Base-by-base conservation (phyloP, 1,284 basidiomycete genomes). In the Boletellus sp. region DNA sequence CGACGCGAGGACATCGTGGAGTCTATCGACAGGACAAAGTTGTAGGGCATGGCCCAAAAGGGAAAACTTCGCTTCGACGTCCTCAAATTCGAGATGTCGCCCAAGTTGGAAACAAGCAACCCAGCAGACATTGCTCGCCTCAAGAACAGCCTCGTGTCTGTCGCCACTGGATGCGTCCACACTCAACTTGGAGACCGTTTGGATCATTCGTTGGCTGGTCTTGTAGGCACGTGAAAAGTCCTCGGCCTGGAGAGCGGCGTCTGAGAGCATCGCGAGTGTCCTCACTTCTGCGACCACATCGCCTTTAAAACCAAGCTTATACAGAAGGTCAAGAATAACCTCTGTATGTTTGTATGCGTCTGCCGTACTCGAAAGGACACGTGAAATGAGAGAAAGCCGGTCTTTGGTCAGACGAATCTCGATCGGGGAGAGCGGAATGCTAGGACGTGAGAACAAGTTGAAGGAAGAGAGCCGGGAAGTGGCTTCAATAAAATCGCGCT, bases 401-500 rank as follows among this genome's bases (percentile, higher is more conserved):
- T 96, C 89, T 58, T 89, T 87, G 26, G 89, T 90, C 36, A 95
- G 78, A 10, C 93, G 85, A 55, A 97, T 93, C 69, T 97, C 92
- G 54, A 95, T 82, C 0, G 94, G 94, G 5, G 91, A 82, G 48
- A 97, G 85, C 3, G 85, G 79, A 36, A 88, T 82, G 33, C 89
- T 88, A 8, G 82, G 81, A 19, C 81, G 79, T 13, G 90, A 86
- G 61, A 77, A 78, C 50, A 94, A 76, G 56, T 91, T 89, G 77
- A 89, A 91, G 22, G 91, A 88, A 38, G 84, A 85, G 47, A 97
- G 81, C 32, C 90, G 80, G 50, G 88, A 87, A 0, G 95, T 97
- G 2, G 94, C 94, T 73, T 97, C 93, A 56, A 97, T 96, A 68
- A 97, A 97, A 56, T 93, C 88, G 52, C 86, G 87, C 67, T 97